A percentile compares a stretch with the other conserved stretches of the same genome.
Evolutionary conservation across 257 asterid genomes (phyloP).

Genomic region (Solanum lycopersicoides): DNA sequence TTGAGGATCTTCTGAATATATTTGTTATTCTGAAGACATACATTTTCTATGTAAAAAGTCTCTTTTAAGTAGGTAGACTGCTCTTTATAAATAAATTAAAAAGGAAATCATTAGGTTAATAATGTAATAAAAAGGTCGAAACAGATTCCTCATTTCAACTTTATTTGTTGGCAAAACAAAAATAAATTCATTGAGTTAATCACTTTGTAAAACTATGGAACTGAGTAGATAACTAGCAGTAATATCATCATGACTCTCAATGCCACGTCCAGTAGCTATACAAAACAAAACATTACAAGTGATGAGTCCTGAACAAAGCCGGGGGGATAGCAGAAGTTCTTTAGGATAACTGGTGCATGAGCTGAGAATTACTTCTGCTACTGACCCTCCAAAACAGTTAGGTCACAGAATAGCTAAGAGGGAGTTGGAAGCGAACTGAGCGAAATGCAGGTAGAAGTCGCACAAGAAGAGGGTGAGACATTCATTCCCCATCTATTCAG

Average conservation of each 20-base stretch:
- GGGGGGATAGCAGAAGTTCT: not conserved
- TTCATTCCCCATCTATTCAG: not conserved
- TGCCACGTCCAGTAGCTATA: not conserved
- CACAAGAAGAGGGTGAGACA: not conserved
- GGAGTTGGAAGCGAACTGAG: not conserved
- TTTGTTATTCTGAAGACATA: not conserved
- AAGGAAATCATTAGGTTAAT: not conserved
- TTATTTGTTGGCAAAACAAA: not conserved
- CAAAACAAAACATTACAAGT: not conserved
- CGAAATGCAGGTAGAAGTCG: not conserved
- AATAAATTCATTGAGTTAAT: not conserved
- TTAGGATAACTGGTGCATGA: not conserved
- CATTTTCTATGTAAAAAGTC: not conserved
- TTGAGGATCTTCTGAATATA: not conserved
- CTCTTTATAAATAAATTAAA: not conserved
- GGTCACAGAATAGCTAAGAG: not conserved
- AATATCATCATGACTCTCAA: not conserved
- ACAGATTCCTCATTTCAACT: not conserved
- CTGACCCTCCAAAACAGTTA: not conserved
- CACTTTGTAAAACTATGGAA: not conserved
- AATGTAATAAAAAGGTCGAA: not conserved
- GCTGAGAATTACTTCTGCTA: not conserved
- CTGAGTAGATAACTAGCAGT: not conserved
- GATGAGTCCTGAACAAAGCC: not conserved
- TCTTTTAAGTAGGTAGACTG: not conserved